Base-by-base conservation (phyloP, 306 rosid species). In the Geum urbanum region DNA sequence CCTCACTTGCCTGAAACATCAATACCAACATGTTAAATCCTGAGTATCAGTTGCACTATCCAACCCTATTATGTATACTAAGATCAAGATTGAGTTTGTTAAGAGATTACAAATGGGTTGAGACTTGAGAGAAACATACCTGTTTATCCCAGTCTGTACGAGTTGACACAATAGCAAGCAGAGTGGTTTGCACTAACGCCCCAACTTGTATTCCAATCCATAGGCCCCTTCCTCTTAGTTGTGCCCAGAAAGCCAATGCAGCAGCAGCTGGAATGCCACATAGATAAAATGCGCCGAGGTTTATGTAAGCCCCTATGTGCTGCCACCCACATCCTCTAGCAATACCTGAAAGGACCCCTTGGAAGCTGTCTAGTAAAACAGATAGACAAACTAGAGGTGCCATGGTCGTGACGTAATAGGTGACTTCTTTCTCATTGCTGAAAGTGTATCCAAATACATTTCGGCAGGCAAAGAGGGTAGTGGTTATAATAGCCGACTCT, bases 261-360 rank as follows among this genome's bases (percentile, higher is more conserved):
- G 77, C 83, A 71, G 91, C 86, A 51, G 64, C 68, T 54, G 96
- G 96, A 77, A 85, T 85, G 67, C 96, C 96, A 80, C 91, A 90
- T 0, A 87, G 79, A 67, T 90, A 90, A 67, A 77, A 87, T 13
- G 96, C 89, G 18, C 91, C 92, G 1, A 90, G 66, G 69, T 90
- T 90, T 19, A 87, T 72, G 72, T 77, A 90, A 47, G 89, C 96
- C 55, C 94, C 96, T 43, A 80, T 4, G 19, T 82, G 88, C 76
- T 90, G 89, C 94, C 94, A 86, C 44, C 96, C 96, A 85, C 86
- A 85, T 18, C 96, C 91, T 81, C 89, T 85, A 63, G 89, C 83
- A 84, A 85, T 57, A 87, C 96, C 96, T 81, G 90, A 44, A 24
- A 90, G 82, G 46, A 74, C 82, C 44, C 94, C 91, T 81, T 90